Evolutionary conservation across 805 yeast genomes (phyloP), one percentile per base, ranked within the genome.

Genomic region (Barnettozyma sp.): DNA sequence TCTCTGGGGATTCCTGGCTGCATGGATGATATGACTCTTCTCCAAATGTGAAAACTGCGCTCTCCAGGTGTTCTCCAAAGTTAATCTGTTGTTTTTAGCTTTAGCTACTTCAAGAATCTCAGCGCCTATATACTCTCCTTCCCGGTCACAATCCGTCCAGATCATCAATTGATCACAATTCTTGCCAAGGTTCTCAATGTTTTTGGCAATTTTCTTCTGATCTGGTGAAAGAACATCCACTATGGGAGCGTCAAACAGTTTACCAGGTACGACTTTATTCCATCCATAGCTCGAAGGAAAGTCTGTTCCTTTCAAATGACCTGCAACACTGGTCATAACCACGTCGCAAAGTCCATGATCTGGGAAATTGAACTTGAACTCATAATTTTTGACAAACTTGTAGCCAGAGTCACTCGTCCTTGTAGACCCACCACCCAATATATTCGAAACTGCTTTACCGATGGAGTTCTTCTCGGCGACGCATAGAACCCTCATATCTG

Each of bases 61-160:
- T 34, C 99, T 62, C 66, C 73, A 76, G 4, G 80, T 65, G 22
- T 68, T 66, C 9, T 63, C 67, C 14, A 71, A 49, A 1, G 58
- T 62, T 28, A 86, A 50, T 2, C 59, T 43, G 1, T 59, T 47
- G 50, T 82, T 61, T 2, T 59, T 63, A 42, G 65, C 66, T 33
- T 55, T 53, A 0, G 95, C 96, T n/a, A 78, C 79, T 35, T 76
- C 68, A 23, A 74, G 67, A 12, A 94, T 76, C 49, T 88, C 95
- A 62, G 69, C 76, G 0, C 97, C 97, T 38, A 88, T 88, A 56
- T 77, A 82, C 56, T 88, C 97, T 2, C 97, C 97, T 55, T 88
- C 97, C 24, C 97, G 66, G 67, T 88, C 97, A 60, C 98, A 92
- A 68, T 92, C 99, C 1, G 98, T 92, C 97, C 98, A 92, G 7